Evolutionary conservation across 306 rosid species (phyloP), one percentile per base, ranked within the genome.

Genomic region (Glycine tomentella): DNA sequence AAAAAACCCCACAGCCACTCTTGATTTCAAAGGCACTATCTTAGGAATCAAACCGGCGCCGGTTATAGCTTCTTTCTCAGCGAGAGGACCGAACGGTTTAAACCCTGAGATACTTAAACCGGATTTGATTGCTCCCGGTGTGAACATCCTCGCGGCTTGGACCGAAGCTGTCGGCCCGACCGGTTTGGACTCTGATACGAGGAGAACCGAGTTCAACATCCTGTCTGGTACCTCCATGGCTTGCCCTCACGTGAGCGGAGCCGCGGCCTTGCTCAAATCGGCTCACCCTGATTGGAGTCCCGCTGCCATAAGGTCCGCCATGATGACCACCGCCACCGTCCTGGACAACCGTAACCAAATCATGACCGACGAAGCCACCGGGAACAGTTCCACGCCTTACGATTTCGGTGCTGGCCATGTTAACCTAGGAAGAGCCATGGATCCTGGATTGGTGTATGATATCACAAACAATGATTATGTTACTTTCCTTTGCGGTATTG

Each of bases 221-320:
- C 31, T 94, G 48, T 94, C 98, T 0, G 98, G 98, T 3, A 94
- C 98, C 2, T 94, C 97, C 9, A 94, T 94, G 98, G 90, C 98
- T 61, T 87, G 90, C n/a, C 98, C 98, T 6, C 98, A 94, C 45
- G 95, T 94, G 0, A 90, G 93, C 6, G 98, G 98, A 4, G 97
- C 97, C 0, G 97, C 97, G 1, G 97, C 97, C 10, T 62, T 92
- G 84, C 79, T 94, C 4, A 94, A 94, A 80, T 92, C 98, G 1
- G 97, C 98, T 0, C 97, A 94, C 52, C 98, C 90, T 0, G 92
- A 91, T 83, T 94, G 98, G 98, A 89, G 91, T 76, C 98, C 98
- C 2, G 95, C 97, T 5, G 93, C 91, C 12, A 69, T 94, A 14
- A 83, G 97, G 61, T 94, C 98, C 15, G 97, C 98, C 5, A 84